Base-by-base conservation (phyloP, 2,329 filamentous ascomycete species). In the Dactylella cylindrospora region DNA sequence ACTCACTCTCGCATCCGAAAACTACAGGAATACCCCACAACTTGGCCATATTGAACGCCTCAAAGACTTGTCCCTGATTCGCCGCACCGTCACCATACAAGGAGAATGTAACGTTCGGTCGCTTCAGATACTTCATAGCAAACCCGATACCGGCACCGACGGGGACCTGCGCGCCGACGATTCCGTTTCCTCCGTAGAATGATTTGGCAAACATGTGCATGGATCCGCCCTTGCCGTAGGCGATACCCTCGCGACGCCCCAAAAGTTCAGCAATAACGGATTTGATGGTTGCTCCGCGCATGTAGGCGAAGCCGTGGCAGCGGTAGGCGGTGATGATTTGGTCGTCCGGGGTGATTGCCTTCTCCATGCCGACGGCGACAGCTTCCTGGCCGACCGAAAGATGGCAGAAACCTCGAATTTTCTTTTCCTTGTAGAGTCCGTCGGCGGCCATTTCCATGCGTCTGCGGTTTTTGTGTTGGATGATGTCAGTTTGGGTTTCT, bases 21-120 rank as follows among this genome's bases (percentile, higher is more conserved):
- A 98, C 86, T 69, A 90, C 83, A 51, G 93, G 93, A 40, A 98
- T 80, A 70, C 93, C 90, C 93, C 93, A 98, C 68, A 98, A 84
- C 83, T 97, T 97, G 66, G 93, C 93, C 93, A 98, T 98, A 85
- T 98, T 98, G 84, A 94, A 98, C 65, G 93, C 90, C 81, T 98
- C 93, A 72, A 98, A 98, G 70, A 98, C 93, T 78, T 98, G 93
- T 67, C 93, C 93, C 80, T 98, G 93, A 81, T 98, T 98, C 80
- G 86, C 88, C 68, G 93, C 93, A 80, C 93, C 93, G 71, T 98
- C 93, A 80, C 93, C 93, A 77, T 98, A 98, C 60, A 98, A 82
- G 67, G 91, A 83, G 69, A 98, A 81, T 66, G 86, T 86, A 66
- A 89, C 86, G 73, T 89, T 91, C 78, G 90, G 86, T 79, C 86